Evolutionary conservation across 306 rosid genomes (phyloP).

Genomic region (Fragaria vesca): DNA sequence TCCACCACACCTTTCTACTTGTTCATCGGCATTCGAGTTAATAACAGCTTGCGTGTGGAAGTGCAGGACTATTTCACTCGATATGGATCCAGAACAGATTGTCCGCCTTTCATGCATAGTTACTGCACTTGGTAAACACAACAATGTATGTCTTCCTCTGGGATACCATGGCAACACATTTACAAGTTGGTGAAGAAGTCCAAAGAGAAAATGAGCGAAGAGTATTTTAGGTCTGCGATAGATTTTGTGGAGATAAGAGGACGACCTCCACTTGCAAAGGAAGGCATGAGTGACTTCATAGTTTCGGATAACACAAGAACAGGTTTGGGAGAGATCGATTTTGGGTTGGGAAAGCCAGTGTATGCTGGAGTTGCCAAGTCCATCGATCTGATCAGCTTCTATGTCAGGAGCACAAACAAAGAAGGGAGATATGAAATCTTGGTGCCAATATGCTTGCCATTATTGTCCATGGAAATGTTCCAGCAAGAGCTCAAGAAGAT

Average conservation of each 20-base stretch:
- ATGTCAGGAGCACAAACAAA: too few relatives aligned
- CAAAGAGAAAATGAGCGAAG: slow-evolving; percentile 23
- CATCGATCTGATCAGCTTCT: slow-evolving; percentile 15
- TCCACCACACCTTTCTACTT: slow-evolving; percentile 16
- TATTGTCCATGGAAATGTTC: too few relatives aligned
- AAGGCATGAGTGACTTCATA: not conserved
- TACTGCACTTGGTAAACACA: slow-evolving; percentile 8
- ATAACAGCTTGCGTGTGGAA: slow-evolving; percentile 37
- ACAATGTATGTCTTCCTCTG: not conserved
- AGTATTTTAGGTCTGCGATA: slow-evolving; percentile 40
- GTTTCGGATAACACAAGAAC: slow-evolving; percentile 36
- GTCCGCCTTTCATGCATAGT: slow-evolving; percentile 17
- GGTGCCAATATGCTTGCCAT: too few relatives aligned
- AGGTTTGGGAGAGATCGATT: slow-evolving; percentile 25
- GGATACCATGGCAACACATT: slow-evolving; percentile 35
- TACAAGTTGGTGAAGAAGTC: slow-evolving; percentile 24
- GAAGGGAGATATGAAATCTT: too few relatives aligned
- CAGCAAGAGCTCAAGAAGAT: too few relatives aligned
- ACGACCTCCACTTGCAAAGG: slow-evolving; percentile 6
- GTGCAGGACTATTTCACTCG: slow-evolving; percentile 24
- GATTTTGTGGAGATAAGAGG: slow-evolving; percentile 35
- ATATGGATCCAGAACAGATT: slow-evolving; percentile 4
- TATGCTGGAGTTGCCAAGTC: slow-evolving; percentile 36
- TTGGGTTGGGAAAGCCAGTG: slow-evolving; percentile 51
- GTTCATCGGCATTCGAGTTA: slow-evolving; percentile 26